A percentile compares a stretch with the other conserved stretches of the same genome.
Conservation (phyloP, 164 flowering plant species). For the Nymphaea colorata region DNA sequence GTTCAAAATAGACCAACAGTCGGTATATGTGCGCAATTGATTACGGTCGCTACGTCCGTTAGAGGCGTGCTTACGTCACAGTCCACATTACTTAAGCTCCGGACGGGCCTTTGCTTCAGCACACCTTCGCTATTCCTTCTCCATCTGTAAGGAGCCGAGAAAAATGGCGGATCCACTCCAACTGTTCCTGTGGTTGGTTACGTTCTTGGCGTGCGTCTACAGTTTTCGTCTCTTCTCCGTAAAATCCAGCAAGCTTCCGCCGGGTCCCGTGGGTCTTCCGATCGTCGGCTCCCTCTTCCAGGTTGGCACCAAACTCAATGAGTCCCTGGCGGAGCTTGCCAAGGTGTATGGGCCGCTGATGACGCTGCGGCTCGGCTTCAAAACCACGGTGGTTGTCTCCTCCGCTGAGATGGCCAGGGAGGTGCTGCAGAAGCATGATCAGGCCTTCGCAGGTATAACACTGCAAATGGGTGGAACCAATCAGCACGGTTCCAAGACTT, state of each 20-base stretch:
- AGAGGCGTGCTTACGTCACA: too few species aligned
- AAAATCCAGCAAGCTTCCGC: conserved; percentile 10
- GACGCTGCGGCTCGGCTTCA: conserved; percentile 14
- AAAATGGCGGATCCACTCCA: too few species aligned
- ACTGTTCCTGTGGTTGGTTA: too few species aligned
- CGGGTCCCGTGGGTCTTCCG: conserved; percentile 21
- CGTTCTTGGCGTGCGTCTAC: neutral
- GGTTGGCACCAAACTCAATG: conserved; percentile 13
- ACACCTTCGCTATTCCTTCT: too few species aligned
- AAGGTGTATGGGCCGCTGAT: conserved; percentile 18
- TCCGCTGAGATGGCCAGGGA: conserved; percentile 17
- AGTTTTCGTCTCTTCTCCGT: neutral
- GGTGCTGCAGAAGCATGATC: conserved; percentile 16
- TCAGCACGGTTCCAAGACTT: too few species aligned
- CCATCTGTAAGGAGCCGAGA: too few species aligned
- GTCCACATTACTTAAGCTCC: too few species aligned
- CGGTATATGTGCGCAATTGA: too few species aligned
- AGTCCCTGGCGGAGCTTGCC: conserved; percentile 15
- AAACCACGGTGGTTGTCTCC: conserved; percentile 13
- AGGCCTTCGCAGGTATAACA: conserved; percentile 5
- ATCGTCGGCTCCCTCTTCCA: conserved; percentile 18
- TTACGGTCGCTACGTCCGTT: too few species aligned
- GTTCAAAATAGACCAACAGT: too few species aligned
- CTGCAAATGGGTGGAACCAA: too few species aligned
- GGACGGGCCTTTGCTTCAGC: too few species aligned